phyloP scores from a whole-genome alignment of 441 rosid species.

The Adansonia gregorii region DNA sequence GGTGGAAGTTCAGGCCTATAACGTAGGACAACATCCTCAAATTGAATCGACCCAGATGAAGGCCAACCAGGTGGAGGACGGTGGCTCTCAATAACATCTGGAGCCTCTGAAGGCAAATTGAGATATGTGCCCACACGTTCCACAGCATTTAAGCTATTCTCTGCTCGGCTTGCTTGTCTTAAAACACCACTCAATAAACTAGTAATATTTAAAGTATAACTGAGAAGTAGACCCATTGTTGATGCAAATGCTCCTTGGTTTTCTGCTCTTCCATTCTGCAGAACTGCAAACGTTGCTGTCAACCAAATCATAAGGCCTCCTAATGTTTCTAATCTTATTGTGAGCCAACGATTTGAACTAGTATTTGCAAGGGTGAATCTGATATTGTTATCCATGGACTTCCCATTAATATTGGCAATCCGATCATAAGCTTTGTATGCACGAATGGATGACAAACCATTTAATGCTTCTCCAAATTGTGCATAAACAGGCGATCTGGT shows the following conservation, averaged over 20 bases:
- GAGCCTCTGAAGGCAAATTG: constrained; percentile 88
- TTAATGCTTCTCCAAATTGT: constrained; percentile 94
- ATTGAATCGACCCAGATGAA: constrained; percentile 69
- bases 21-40: constrained; percentile 79
- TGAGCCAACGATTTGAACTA: constrained; percentile 91
- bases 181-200: constrained; percentile 73
- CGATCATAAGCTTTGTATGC: constrained; percentile 95
- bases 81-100: constrained; percentile 54
- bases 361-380: constrained; percentile 82
- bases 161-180: constrained; percentile 89
- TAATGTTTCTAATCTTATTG: constrained; percentile 77
- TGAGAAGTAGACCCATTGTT: constrained; percentile 94
- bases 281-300: constrained; percentile 82
- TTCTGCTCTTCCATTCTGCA: constrained; percentile 68
- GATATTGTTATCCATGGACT: constrained; percentile 90
- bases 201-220: constrained; percentile 82
- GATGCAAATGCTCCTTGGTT: constrained; percentile 77
- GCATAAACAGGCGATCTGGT: constrained; percentile 96
- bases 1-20: constrained; percentile 95
- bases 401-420: constrained; percentile 78
- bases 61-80: constrained; percentile 93
- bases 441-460: constrained; percentile 86
- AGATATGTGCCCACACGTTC: constrained; percentile 92
- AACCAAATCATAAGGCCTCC: constrained; percentile 98
- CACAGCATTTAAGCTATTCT: constrained; percentile 90